Base-by-base conservation (phyloP, 208 protist genomes). In the Leishmania amazonensis region DNA sequence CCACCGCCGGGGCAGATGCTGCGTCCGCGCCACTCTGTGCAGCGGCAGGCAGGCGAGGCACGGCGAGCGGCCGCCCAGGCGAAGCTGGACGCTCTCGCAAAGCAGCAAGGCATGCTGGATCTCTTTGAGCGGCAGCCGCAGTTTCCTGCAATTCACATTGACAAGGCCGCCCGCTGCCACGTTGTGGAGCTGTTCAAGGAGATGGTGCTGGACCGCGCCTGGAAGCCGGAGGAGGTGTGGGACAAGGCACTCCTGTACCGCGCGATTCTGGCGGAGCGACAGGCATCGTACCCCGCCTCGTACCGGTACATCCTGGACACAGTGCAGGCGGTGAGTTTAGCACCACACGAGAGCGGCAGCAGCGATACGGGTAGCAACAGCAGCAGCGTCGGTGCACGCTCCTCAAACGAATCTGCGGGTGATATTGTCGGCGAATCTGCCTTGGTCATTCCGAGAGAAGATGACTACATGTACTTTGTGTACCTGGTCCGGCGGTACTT, bases 111-210 rank as follows among this genome's bases (percentile, higher is more conserved):
- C 11, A 77, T 92, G 71, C 83, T 96, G 15, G 94, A 97, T 81
- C 81, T 96, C 13, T 91, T 96, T 80, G 94, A 97, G 87, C 91
- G 94, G 8, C 94, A 96, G 81, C 91, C 93, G 51, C 94, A 97
- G 79, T 96, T 96, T 54, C 94, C 94, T 24, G 86, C 84, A 6
- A 90, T 97, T 54, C 91, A 97, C 88, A 88, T 95, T 53, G 91
- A 95, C 79, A 84, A 80, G 11, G 92, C 90, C 65, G 80, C 85
- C 2, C 90, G 92, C 47, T 93, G 87, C 75, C 94, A 97, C 80
- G 73, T 96, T 21, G 90, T 94, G 70, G 91, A 97, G 81, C 88
- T 97, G 19, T 95, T 96, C 78, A 95, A 97, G 83, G 86, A 93
- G 51, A 87, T 96, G 74, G 87, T 97, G 57, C 81, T 97, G 28